phyloP scores from a whole-genome alignment of 495 filamentous ascomycete genomes.

The Tuber magnatum region DNA sequence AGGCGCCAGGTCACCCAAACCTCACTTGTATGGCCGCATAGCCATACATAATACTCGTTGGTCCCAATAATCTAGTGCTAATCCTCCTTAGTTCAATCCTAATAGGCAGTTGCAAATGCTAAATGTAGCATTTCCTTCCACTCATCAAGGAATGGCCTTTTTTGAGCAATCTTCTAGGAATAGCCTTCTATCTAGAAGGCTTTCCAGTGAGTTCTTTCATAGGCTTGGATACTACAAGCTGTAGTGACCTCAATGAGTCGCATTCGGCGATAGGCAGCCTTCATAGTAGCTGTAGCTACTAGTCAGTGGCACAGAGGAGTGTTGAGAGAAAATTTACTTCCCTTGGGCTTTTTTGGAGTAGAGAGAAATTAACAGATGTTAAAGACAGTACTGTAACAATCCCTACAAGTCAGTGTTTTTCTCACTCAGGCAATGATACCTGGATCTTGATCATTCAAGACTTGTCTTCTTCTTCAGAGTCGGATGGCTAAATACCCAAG shows the following conservation, averaged over 20 bases:
- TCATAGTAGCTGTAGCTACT: background rate
- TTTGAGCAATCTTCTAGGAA: background rate
- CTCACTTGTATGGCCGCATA: background rate
- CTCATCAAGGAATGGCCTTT: background rate
- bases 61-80: conserved; percentile 12
- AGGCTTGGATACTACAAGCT: background rate
- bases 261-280: background rate
- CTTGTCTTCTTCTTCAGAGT: too few relatives aligned
- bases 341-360: background rate
- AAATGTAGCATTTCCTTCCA: background rate
- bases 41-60: conserved; percentile 13
- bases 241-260: background rate
- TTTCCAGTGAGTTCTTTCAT: background rate
- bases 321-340: background rate
- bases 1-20: conserved; percentile 7
- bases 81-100: conserved; percentile 5
- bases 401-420: too few relatives aligned
- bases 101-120: background rate
- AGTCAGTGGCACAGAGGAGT: background rate
- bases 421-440: too few relatives aligned
- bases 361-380: background rate
- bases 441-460: too few relatives aligned
- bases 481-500: too few relatives aligned
- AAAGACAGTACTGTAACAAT: background rate
- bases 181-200: conserved; percentile 6